phyloP scores from a whole-genome alignment of 352 stramenopile genomes.

The Phytophthora pinifolia region DNA sequence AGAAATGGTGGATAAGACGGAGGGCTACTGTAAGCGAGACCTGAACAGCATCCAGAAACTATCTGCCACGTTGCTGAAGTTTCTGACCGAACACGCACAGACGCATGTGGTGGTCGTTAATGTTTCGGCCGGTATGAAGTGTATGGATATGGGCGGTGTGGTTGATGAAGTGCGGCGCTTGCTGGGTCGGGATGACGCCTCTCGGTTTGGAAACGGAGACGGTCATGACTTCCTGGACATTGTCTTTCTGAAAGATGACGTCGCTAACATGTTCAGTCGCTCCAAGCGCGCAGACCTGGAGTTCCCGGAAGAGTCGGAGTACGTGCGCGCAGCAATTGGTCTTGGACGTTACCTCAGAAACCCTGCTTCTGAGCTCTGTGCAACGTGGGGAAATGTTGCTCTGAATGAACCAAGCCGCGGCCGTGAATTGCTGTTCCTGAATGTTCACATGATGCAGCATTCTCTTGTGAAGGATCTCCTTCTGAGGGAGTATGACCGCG shows the following conservation, averaged over 20 bases:
- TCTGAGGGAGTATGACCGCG: constrained; percentile 83
- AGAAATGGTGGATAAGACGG: constrained; percentile 85
- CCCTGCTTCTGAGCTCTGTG: constrained; percentile 80
- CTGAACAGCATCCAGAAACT: constrained; percentile 73
- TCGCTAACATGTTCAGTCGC: constrained; percentile 86
- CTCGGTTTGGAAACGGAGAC: constrained; percentile 73
- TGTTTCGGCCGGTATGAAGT: constrained; percentile 88
- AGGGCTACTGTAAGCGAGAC: constrained; percentile 80
- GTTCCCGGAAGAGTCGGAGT: constrained; percentile 83
- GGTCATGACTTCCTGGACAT: constrained; percentile 87
- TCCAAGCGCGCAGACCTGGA: constrained; percentile 84
- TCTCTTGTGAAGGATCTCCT: constrained; percentile 85
- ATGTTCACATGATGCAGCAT: constrained; percentile 86
- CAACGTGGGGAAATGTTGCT: constrained; percentile 84
- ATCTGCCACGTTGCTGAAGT: constrained; percentile 78
- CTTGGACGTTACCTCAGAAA: constrained; percentile 85
- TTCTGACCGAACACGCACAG: constrained; percentile 77
- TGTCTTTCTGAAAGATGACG: constrained; percentile 88
- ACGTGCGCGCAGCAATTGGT: constrained; percentile 74
- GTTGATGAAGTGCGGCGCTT: constrained; percentile 82
- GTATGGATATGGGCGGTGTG: constrained; percentile 88
- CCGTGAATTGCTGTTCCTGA: constrained; percentile 83
- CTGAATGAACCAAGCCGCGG: constrained; percentile 78
- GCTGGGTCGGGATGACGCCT: constrained; percentile 66
- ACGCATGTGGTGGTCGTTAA: constrained; percentile 89